A percentile compares a stretch with the other conserved stretches of the same genome.
These are phyloP conservation scores for Nakazawaea ambrosiae DNA, from an alignment of 805 yeast species.

Conservation along the genomic window DNA sequence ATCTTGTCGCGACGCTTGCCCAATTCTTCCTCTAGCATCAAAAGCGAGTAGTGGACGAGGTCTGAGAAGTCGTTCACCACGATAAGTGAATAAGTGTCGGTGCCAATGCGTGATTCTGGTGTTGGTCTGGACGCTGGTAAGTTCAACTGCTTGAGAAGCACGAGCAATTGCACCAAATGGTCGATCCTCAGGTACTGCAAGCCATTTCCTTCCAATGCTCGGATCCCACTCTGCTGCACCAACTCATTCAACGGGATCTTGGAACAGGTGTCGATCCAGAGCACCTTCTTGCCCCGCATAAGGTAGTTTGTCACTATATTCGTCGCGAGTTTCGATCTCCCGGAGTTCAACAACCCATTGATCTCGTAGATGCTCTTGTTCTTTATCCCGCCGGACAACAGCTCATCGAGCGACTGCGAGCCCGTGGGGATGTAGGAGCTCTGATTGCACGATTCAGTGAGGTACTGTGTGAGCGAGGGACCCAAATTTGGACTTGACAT, in stretches of 20 bases:
- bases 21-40: conserved; percentile 3
- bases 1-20: conserved; percentile 1
- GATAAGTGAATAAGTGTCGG: conserved; percentile 2
- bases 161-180: conserved; percentile 1
- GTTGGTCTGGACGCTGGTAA: neutral
- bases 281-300: conserved; percentile 1
- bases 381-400: conserved; percentile 10
- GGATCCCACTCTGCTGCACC: conserved; percentile 4
- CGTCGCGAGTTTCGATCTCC: conserved; percentile 4
- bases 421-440: conserved; percentile 8
- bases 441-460: neutral
- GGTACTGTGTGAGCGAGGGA: neutral
- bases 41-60: conserved; percentile 5
- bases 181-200: conserved; percentile 2
- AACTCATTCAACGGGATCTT: conserved; percentile 7
- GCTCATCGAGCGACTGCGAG: conserved; percentile 4
- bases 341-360: conserved; percentile 11
- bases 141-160: conserved; percentile 5
- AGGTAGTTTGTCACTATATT: conserved; percentile 5
- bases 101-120: too few relatives aligned
- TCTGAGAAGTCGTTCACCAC: conserved; percentile 10
- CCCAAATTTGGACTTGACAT: neutral
- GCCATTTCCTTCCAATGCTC: neutral
- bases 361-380: conserved; percentile 10
- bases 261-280: conserved; percentile 12